Base-by-base conservation (phyloP, 306 rosid species). In the Myrica gale region DNA sequence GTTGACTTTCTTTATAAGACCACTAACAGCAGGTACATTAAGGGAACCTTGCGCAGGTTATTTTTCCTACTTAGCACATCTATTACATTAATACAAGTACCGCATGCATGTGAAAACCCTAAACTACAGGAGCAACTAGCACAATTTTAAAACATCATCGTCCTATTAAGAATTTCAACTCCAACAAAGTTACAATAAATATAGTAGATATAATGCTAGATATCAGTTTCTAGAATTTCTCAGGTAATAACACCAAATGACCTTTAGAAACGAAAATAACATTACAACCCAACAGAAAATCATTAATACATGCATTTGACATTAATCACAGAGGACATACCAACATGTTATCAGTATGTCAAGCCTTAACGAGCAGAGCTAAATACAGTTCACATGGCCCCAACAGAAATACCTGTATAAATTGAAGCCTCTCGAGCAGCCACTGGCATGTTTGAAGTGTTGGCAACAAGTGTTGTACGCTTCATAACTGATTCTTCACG, bases 381-480 rank as follows among this genome's bases (percentile, higher is more conserved):
- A 17, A 41, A 13, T 65, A 15, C 26, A 0, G 7, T 65, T 16
- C 4, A 16, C 13, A 42, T 2, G 67, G 26, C 7, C 11, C 70
- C 13, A 65, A 65, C 17, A 65, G 15, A 55, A 75, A 87, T 79
- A 96, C 99, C 99, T 58, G 99, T 96, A 85, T 96, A 96, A 78
- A 96, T 96, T 80, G 99, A 96, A 88, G 99, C 99, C 85, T 96
- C 99, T 83, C 99, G 99, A 84, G 99, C 99, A 82, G 99, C 99
- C 88, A 96, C 98, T 54, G 97, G 99, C 99, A 96, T 96, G 83
- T 96, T 96, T 73, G 99, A 96, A 82, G 99, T 96, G 89, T 96
- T 96, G 77, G 99, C 99, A 78, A 96, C 99, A 45, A 96, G 93
- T 51, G 99, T 96, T 32, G 99, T 96, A 56, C 99, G 99, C 86